Base-by-base conservation (phyloP, 768 basidiomycete species). In the Trametes cingulata region DNA sequence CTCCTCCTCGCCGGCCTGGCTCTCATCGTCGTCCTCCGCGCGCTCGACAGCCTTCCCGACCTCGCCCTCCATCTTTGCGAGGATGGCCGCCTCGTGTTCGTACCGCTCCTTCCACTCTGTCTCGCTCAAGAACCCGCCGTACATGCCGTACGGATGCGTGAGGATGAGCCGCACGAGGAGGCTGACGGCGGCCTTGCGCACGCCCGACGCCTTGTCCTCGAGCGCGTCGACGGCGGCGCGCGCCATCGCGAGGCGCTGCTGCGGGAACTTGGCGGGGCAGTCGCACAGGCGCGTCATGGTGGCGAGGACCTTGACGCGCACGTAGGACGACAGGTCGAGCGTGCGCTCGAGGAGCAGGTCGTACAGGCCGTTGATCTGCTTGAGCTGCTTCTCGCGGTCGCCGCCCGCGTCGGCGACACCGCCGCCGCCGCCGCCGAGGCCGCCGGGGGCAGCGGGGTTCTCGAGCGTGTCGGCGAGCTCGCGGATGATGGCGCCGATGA, bases 121-220 rank as follows among this genome's bases (percentile, higher is more conserved):
- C 9, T 86, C 74, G 52, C 86, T 84, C 51, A 99, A 75, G 45
- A 82, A 80, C 1, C 95, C 96, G 0, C 95, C 96, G 68, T 95
- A 87, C 75, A 90, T 81, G 0, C 88, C 89, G 72, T 91, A 98
- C 3, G 95, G 95, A 74, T 99, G 95, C 0, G 95, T 98, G 57
- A 80, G 59, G 47, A 98, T 74, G 25, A 98, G 77, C 67, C 85
- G 85, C 45, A 84, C 82, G 20, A 98, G 74, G 25, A 98, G 76
- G 19, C 85, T 80, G 45, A 90, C 87, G 19, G 95, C 90, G 50
- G 83, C 83, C 74, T 93, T 92, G 67, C 97, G 82, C n/a, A 96
- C 95, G 6, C 81, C 85, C 19, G 92, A 84, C 1, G 85, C 87
- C 75, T 98, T 98, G 77, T 98, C 96, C 65, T 93, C 87, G 48